Evolutionary conservation across 2,329 filamentous ascomycete genomes (phyloP), one percentile per base, ranked within the genome.

Genomic region (Diaporthe nobilis): DNA sequence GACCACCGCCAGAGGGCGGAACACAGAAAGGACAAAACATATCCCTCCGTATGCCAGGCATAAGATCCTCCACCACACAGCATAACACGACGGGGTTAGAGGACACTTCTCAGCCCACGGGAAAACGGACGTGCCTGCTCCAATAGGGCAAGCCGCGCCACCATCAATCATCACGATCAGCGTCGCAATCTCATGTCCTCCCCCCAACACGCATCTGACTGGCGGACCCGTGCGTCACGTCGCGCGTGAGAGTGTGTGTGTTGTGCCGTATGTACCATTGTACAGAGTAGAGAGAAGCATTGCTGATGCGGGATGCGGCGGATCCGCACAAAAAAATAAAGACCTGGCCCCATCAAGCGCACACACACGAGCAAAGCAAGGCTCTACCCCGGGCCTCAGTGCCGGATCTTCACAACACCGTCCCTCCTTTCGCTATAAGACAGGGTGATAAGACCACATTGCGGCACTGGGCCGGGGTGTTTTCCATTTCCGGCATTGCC

Each of bases 321-420:
- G 65, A 53, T 68, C 34, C 65, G 65, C 47, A 25, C 65, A 68
- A 39, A 68, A 68, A 68, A 34, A 37, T 17, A 55, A 31, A 55
- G 25, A 17, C 51, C 25, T 13, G 15, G n/a, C n/a, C n/a, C 53
- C 53, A 55, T 55, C 25, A 17, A 31, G n/a, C 22, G n/a, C 51
- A 55, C 37, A 42, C 31, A 34, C 6, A 12, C 31, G 37, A 17
- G 8, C 20, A 34, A 15, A 15, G 39, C 37, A 44, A 42, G 60
- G 39, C 60, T 63, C 39, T 17, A 53, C 63, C 65, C 65, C 65
- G 65, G 47, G 65, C 65, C 65, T 68, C 65, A 55, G 65, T 68
- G 65, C 65, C 65, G 65, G 65, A 68, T 68, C 65, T 68, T 68
- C 65, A 68, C 65, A 68, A 68, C 65, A 20, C 47, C 65, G 31